Evolutionary conservation across 805 yeast species (phyloP), one percentile per base, ranked within the genome.

Genomic region (Ogataea corticis): DNA sequence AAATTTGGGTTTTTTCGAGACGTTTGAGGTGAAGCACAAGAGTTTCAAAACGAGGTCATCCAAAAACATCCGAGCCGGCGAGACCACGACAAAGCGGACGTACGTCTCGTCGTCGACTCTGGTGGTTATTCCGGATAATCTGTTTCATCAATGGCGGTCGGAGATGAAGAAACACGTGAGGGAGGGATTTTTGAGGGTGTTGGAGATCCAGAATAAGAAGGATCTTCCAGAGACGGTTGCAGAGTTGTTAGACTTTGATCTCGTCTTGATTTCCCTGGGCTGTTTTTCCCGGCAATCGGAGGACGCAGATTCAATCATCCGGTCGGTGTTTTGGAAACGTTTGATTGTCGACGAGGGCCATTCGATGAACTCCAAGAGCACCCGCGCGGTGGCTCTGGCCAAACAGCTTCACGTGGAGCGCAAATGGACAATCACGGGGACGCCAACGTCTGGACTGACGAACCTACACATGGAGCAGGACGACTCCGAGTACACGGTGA

Each of bases 291-390:
- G 59, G 21, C 77, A 77, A 41, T 52, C 68, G 7, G 67, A 65
- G 32, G 48, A 52, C 2, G 28, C 55, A 2, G 62, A 65, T 3
- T 70, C 71, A 3, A 64, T 73, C 1, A 56, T 84, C 10, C 58
- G 63, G 30, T 54, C 60, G 11, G 61, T 83, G 1, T 79, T 74
- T 51, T 84, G 90, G 89, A 84, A 84, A 56, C 57, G 90, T 17
- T 64, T 84, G 25, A 81, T 85, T 14, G 78, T 85, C n/a, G 91
- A 84, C 59, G 91, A 84, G 60, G 90, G 90, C 0, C 90, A 84
- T 59, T 73, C 82, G 21, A 73, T 83, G 76, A 73, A 70, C 47
- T 72, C 83, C 7, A 73, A 72, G 44, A 59, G 71, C 1, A 72
- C 86, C 0, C 68, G 76, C 40, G 71, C 78, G 0, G 82, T 78